These are phyloP conservation scores for Silybum marianum DNA, from an alignment of 129 eudicot species.

Conservation along the genomic window DNA sequence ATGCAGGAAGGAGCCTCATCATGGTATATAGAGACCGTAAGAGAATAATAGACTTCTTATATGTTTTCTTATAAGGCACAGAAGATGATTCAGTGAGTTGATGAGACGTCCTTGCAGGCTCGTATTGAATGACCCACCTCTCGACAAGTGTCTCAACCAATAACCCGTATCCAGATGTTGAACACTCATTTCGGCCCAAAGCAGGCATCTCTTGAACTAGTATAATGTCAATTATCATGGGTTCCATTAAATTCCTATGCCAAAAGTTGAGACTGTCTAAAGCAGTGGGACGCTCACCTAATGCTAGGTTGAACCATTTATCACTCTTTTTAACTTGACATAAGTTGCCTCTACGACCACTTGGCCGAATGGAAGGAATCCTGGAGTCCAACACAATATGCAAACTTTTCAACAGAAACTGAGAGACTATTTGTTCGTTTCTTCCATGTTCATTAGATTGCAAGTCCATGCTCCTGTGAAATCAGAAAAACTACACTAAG, in stretches of 20 bases:
- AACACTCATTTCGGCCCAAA: constrained; percentile 14
- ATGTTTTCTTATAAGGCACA: constrained; percentile 64
- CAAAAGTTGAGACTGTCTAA: constrained; percentile 73
- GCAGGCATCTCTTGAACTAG: constrained; percentile 57
- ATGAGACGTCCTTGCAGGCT: constrained; percentile 42
- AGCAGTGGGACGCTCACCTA: constrained; percentile 84
- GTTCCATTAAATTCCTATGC: constrained; percentile 89
- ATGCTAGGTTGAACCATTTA: constrained; percentile 86
- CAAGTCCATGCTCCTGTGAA: constrained; percentile 61
- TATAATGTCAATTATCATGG: constrained; percentile 83
- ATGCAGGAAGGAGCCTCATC: constrained; percentile 93
- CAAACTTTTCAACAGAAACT: constrained; percentile 77
- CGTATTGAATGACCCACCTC: constrained; percentile 93
- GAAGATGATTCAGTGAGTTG: constrained; percentile 42
- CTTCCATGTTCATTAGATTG: constrained; percentile 63
- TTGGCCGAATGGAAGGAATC: constrained; percentile 67
- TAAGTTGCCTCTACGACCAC: constrained; percentile 26
- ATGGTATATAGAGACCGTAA: constrained; percentile 71
- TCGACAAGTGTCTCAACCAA: constrained; percentile 75
- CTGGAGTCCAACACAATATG: constrained; percentile 88
- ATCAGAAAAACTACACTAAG: constrained; percentile 10
- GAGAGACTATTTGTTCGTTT: constrained; percentile 82
- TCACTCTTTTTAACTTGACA: constrained; percentile 58
- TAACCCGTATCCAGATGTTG: constrained; percentile 34
- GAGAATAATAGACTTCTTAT: constrained; percentile 79